Percentiles rank a stretch among this genome's conserved stretches.
Evolutionary conservation across 2,329 filamentous ascomycete species (phyloP).

Genomic region (Penicillium sp.): DNA sequence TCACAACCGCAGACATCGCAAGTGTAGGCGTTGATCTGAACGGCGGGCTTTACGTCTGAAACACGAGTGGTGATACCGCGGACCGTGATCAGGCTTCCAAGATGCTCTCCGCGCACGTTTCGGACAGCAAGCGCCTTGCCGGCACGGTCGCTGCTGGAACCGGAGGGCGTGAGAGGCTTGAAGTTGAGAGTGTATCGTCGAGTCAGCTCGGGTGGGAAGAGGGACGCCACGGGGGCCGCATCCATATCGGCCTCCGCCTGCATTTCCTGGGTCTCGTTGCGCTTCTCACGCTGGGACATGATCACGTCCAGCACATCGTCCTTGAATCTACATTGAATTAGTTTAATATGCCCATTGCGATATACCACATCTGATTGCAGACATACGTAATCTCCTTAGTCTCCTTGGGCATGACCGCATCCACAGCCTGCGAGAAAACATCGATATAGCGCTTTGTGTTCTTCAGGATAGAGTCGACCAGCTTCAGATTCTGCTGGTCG

Average conservation of each 20-base stretch:
- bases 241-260: slow-evolving; percentile 71
- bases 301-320: slow-evolving; percentile 97
- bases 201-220: slow-evolving; percentile 90
- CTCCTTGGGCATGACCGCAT: slow-evolving; percentile 81
- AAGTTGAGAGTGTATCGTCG: slow-evolving; percentile 95
- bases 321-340: slow-evolving; percentile 72
- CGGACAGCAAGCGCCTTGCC: slow-evolving; percentile 82
- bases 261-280: slow-evolving; percentile 77
- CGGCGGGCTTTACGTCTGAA: slow-evolving; percentile 95
- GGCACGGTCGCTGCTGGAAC: slow-evolving; percentile 65
- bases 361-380: not conserved
- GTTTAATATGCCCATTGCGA: slow-evolving; percentile 1
- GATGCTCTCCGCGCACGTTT: slow-evolving; percentile 88
- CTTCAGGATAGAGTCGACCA: slow-evolving; percentile 79
- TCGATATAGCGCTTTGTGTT: slow-evolving; percentile 98
- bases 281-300: slow-evolving; percentile 85
- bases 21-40: slow-evolving; percentile 97
- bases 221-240: slow-evolving; percentile 69
- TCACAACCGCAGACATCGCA: slow-evolving; percentile 96
- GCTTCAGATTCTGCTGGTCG: slow-evolving; percentile 68
- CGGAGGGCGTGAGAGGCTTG: slow-evolving; percentile 81
- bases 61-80: slow-evolving; percentile 93
- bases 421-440: slow-evolving; percentile 84
- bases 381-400: slow-evolving; percentile 76
- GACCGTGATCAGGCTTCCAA: slow-evolving; percentile 91